Evolutionary conservation across 257 asterid genomes (phyloP).

Genomic region (Ophiorrhiza pumila): DNA sequence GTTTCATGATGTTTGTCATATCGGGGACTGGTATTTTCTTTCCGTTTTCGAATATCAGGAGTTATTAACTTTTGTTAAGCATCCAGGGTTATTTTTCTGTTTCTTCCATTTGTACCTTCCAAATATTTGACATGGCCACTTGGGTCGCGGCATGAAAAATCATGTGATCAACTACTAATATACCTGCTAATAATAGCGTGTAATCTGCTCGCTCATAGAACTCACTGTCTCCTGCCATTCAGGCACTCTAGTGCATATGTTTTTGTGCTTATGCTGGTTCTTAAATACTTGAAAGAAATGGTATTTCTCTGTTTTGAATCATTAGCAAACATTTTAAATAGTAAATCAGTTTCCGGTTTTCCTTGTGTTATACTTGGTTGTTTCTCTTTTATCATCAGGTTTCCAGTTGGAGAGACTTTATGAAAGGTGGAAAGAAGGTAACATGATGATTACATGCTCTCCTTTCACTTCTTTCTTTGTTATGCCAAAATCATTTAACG

Average conservation of each 20-base stretch:
- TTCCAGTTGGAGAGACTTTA: conserved; percentile 97
- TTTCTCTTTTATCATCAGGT: conserved; percentile 46
- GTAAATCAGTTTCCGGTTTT: neutral
- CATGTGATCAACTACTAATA: neutral
- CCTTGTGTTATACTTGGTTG: neutral
- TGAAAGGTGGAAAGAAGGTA: conserved; percentile 98
- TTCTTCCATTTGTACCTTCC: neutral
- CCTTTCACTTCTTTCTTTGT: neutral
- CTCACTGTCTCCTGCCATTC: too few species aligned
- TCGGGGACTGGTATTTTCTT: neutral
- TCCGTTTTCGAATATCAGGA: neutral
- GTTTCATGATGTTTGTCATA: neutral
- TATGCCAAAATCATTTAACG: too few species aligned
- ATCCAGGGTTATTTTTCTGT: neutral
- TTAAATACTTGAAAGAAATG: too few species aligned
- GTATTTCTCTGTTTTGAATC: neutral
- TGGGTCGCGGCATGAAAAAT: neutral
- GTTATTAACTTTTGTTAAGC: neutral
- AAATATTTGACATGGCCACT: neutral
- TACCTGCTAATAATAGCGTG: neutral
- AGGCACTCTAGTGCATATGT: neutral
- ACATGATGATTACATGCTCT: conserved; percentile 3
- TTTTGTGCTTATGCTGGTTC: neutral
- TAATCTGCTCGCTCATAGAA: neutral
- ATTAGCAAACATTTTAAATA: neutral